A percentile compares a stretch with the other conserved stretches of the same genome.
Evolutionary conservation across 2,329 filamentous ascomycete genomes (phyloP).

Genomic region (Aphanocladium album): DNA sequence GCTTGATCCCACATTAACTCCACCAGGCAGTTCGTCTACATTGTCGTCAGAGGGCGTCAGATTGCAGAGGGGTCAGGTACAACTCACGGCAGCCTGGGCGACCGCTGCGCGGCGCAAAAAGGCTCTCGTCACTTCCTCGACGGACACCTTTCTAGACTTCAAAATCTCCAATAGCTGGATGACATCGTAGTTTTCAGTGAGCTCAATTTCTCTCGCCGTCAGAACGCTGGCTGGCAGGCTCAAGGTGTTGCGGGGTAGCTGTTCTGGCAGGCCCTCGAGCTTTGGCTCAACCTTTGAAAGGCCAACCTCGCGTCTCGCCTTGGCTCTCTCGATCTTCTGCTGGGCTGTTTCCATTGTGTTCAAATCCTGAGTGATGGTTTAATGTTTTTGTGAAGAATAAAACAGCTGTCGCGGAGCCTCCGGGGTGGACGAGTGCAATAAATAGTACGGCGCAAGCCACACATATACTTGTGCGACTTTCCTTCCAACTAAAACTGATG

Average conservation of each 20-base stretch:
- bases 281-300: constrained; percentile 16
- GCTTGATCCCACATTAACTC: constrained; percentile 32
- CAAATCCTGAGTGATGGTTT: background rate
- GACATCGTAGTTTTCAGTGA: constrained; percentile 24
- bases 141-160: background rate
- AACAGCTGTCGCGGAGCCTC: background rate
- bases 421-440: background rate
- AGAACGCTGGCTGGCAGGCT: constrained; percentile 19
- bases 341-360: constrained; percentile 7
- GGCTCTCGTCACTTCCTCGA: constrained; percentile 12
- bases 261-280: constrained; percentile 12
- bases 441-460: background rate
- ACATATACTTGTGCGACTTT: background rate
- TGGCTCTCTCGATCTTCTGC: constrained; percentile 12
- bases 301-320: constrained; percentile 13
- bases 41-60: background rate
- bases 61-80: too few species aligned
- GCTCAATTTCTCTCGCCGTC: constrained; percentile 23
- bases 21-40: constrained; percentile 29
- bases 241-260: constrained; percentile 20
- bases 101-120: constrained; percentile 13
- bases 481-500: background rate
- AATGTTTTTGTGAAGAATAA: background rate
- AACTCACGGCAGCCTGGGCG: constrained; percentile 12
- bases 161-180: constrained; percentile 17